Evolutionary conservation across 495 filamentous ascomycete genomes (phyloP), one percentile per base, ranked within the genome.

Genomic region (Astrocystis sublimbata): DNA sequence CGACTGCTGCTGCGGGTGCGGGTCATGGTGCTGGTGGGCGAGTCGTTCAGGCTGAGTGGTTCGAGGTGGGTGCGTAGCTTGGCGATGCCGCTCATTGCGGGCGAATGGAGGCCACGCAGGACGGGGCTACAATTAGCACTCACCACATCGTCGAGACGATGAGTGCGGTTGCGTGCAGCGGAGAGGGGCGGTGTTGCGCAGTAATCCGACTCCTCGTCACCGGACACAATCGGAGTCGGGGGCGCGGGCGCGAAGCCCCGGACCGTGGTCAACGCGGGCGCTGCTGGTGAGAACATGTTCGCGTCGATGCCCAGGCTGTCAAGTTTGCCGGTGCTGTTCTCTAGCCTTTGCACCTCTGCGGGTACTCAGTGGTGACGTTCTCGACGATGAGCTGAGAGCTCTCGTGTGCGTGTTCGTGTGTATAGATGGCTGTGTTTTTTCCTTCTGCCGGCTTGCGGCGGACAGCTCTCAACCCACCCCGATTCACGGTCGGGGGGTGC

Each of bases 131-230:
- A 82, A 65, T 83, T 82, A 13, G 79, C 80, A 69, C 80, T 83
- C 55, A 85, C 77, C 13, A 85, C 79, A 75, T 85, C 81, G 72
- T 81, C 70, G 31, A 85, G 66, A 40, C 56, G 72, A 65, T 67
- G 63, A 62, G 63, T n/a, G 28, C 58, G 70, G 42, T 63, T 64
- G 47, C 67, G 73, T 71, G 38, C 71, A 69, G 64, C 70, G 68
- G 65, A 75, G 49, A 65, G 68, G 63, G 75, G 75, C 43, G 71
- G 70, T 33, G 75, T 71, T 40, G 63, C 55, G 66, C 72, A 77
- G 63, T 83, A 84, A 71, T 94, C 92, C 13, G 89, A 92, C 61
- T 94, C 92, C 68, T 96, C 92, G 65, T 92, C 91, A 41, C 84
- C 90, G 50, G 92, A 94, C 19, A 84, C 85, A n/a, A 83, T 77